A percentile compares a stretch with the other conserved stretches of the same genome.
phyloP scores from a whole-genome alignment of 1,284 basidiomycete species.

The Malassezia japonica region DNA sequence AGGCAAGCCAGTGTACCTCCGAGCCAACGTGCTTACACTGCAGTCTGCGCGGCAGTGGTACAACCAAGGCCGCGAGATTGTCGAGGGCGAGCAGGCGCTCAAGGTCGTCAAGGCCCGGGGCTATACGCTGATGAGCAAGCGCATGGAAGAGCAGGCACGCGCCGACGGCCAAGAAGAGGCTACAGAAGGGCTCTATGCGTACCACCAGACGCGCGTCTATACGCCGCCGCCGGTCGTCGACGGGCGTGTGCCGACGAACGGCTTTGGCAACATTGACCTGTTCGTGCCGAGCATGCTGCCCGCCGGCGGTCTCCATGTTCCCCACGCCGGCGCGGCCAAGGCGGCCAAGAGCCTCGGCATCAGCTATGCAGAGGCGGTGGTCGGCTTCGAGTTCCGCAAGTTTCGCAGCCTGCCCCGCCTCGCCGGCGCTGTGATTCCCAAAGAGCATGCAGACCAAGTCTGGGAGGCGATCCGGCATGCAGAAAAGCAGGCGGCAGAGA shows the following conservation, averaged over 20 bases:
- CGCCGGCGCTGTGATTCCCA: constrained; percentile 75
- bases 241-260: constrained; percentile 87
- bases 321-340: constrained; percentile 58
- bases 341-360: constrained; percentile 76
- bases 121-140: constrained; percentile 68
- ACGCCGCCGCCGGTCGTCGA: constrained; percentile 67
- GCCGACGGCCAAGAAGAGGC: constrained; percentile 49
- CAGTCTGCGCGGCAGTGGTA: constrained; percentile 93
- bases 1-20: constrained; percentile 83
- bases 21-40: constrained; percentile 68
- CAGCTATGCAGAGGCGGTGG: constrained; percentile 85
- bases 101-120: constrained; percentile 82
- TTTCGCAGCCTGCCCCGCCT: constrained; percentile 73
- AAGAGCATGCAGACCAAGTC: constrained; percentile 81
- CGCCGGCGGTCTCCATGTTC: constrained; percentile 71
- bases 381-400: constrained; percentile 92
- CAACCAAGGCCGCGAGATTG: constrained; percentile 68
- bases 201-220: constrained; percentile 75
- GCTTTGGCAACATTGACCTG: constrained; percentile 93
- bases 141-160: constrained; percentile 68
- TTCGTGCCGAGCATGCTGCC: constrained; percentile 94
- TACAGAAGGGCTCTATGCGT: constrained; percentile 67
- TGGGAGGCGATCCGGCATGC: constrained; percentile 69
- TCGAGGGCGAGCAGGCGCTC: constrained; percentile 68
- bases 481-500: constrained; percentile 55